Percentiles rank a stretch among this genome's conserved stretches.
These are phyloP conservation scores for Neurospora sp. DNA, from an alignment of 495 filamentous ascomycete genomes.

Conservation along the genomic window DNA sequence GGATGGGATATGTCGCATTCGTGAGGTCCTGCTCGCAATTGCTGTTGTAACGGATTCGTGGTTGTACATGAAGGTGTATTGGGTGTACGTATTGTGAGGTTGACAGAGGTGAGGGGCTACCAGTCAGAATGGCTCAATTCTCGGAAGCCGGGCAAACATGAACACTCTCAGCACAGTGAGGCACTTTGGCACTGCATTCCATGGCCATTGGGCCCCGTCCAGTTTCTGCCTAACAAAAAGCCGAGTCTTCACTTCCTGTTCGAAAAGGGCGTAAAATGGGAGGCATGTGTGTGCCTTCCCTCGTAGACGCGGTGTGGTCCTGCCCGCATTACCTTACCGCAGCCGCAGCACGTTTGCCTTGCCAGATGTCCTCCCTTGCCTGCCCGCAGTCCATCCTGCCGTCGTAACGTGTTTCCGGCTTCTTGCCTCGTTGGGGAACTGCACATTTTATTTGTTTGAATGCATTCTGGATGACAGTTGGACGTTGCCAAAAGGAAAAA, in stretches of 20 bases:
- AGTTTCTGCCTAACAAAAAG: background rate
- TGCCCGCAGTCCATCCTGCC: background rate
- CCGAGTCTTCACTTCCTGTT: background rate
- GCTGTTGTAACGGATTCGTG: background rate
- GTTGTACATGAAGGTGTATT: background rate
- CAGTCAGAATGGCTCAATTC: background rate
- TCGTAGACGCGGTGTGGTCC: background rate
- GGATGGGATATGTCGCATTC: background rate
- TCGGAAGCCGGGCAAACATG: background rate
- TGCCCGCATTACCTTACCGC: background rate
- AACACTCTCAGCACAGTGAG: background rate
- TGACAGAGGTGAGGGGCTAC: background rate
- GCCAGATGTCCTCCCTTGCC: background rate
- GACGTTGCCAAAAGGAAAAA: background rate
- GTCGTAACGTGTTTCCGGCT: background rate
- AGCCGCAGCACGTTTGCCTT: background rate
- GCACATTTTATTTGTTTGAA: background rate
- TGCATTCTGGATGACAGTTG: background rate
- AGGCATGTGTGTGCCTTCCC: background rate
- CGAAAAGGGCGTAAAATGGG: background rate
- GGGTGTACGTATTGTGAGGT: background rate
- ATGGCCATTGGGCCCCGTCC: background rate
- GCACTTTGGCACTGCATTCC: background rate
- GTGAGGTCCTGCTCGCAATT: background rate
- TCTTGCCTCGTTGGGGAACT: background rate